phyloP scores from a whole-genome alignment of 1,139 yeast species.

The Scheffersomyces parashehatae region DNA sequence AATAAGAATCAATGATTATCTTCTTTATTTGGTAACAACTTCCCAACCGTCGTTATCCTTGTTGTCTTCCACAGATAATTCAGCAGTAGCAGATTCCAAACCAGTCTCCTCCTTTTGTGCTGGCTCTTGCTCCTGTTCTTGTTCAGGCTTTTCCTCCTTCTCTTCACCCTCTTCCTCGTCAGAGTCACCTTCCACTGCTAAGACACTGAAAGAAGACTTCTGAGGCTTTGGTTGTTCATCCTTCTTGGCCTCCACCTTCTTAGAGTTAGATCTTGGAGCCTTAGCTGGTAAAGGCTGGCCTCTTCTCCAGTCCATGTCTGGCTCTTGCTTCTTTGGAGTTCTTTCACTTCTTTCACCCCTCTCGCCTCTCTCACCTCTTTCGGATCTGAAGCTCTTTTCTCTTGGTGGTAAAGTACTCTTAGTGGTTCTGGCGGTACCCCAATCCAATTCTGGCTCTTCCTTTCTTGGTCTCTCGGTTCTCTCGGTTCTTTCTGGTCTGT shows the following conservation, averaged over 20 bases:
- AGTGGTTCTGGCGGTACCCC: constrained; percentile 42
- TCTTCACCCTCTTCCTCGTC: constrained; percentile 55
- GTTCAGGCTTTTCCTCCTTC: constrained; percentile 14
- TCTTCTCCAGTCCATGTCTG: constrained; percentile 59
- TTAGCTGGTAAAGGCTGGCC: constrained; percentile 28
- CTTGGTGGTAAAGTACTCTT: constrained; percentile 28
- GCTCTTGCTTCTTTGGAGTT: constrained; percentile 48
- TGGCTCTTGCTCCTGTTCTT: constrained; percentile 10
- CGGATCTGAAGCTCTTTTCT: constrained; percentile 27
- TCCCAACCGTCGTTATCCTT: constrained; percentile 61
- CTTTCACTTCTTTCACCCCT: constrained; percentile 28
- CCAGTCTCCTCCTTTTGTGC: constrained; percentile 20
- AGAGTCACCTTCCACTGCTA: constrained; percentile 58
- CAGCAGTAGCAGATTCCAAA: constrained; percentile 46
- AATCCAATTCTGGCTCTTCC: constrained; percentile 36
- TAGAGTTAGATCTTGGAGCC: constrained; percentile 6
- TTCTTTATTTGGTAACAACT: constrained; percentile 50
- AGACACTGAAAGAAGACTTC: constrained; percentile 65
- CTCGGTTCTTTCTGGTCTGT: constrained; percentile 31
- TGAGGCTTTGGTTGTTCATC: constrained; percentile 46
- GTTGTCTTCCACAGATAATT: constrained; percentile 35
- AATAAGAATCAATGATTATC: background rate
- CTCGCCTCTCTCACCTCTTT: constrained; percentile 15
- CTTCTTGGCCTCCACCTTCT: constrained; percentile 25
- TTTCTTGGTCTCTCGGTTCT: constrained; percentile 26